Evolutionary conservation across 345 rosid genomes (phyloP).

Genomic region (Hevea brasiliensis): DNA sequence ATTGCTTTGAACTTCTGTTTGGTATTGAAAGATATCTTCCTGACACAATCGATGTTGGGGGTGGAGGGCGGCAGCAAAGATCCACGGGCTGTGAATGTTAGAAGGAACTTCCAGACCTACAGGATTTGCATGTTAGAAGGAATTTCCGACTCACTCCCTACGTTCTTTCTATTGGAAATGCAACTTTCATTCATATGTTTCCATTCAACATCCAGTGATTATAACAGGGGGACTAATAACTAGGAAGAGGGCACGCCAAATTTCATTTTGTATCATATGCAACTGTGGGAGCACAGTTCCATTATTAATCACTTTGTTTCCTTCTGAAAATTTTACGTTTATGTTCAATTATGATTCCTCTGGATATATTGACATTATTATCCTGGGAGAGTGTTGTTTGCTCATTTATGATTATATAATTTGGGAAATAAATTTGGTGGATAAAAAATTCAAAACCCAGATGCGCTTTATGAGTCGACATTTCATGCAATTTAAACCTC

Average conservation of each 20-base stretch:
- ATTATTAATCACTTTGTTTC: not conserved
- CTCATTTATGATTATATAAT: not conserved
- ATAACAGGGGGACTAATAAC: not conserved
- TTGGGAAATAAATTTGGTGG: not conserved
- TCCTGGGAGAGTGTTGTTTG: not conserved
- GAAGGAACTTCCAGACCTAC: not conserved
- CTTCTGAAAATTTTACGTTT: not conserved
- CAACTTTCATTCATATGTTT: not conserved
- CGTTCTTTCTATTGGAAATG: not conserved
- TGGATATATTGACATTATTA: not conserved
- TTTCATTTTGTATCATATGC: not conserved
- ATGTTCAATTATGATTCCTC: not conserved
- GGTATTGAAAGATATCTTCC: constrained; percentile 57
- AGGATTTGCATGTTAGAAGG: constrained; percentile 51
- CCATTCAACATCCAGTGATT: not conserved
- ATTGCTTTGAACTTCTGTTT: constrained; percentile 12
- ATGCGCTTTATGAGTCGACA: not conserved
- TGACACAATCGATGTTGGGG: constrained; percentile 65
- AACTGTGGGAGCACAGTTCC: not conserved
- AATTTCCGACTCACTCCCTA: not conserved
- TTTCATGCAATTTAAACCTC: too few relatives aligned
- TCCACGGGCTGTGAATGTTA: constrained; percentile 79
- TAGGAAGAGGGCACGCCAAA: not conserved
- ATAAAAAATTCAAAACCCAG: not conserved
- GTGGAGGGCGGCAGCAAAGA: constrained; percentile 57